Base-by-base conservation (phyloP, 768 basidiomycete genomes). In the Phylloporus sp. region DNA sequence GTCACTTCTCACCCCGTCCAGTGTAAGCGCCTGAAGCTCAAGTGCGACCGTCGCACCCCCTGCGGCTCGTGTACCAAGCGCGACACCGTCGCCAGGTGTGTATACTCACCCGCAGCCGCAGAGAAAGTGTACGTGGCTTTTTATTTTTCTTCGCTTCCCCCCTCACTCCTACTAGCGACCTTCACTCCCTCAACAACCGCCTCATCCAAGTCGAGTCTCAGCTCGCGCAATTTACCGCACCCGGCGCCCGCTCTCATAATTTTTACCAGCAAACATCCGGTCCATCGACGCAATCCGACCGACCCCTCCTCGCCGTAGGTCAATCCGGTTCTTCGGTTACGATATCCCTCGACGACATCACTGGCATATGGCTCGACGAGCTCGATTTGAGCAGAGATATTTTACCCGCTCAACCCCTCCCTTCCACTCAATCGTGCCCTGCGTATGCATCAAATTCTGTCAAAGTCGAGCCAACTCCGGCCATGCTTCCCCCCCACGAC, bases 1-100 rank as follows among this genome's bases (percentile, higher is more conserved):
- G 44, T 22, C 42, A 47, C 3, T 1, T 15, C 38, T 56, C 3
- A 62, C 31, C 29, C 40, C 33, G 1, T 6, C 3, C 60, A 91
- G 85, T 92, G 89, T 71, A 91, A 91, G 64, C 86, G 89, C 5
- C 74, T 91, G 43, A 92, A 92, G 57, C 75, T 91, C 43, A 89
- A 84, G 69, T 92, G 89, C 60, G 89, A 91, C 68, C 72, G 89
- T 31, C 77, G 82, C 18, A 79, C 74, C 3, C 89, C 89, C 0
- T 91, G 89, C 54, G 79, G 80, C 1, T 82, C 81, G 22, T 91
- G 90, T 55, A 75, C 80, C 15, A 90, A 90, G 61, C 82, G 88
- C 50, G 84, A 87, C 59, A 87, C 85, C 0, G 76, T 84, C 10
- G 69, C 71, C 4, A 73, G 84, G 55, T 90, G 87, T 56, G 73